Evolutionary conservation across 225 moss, liverwort and hornwort genomes (phyloP).

Genomic region (Physcomitrium patens): DNA sequence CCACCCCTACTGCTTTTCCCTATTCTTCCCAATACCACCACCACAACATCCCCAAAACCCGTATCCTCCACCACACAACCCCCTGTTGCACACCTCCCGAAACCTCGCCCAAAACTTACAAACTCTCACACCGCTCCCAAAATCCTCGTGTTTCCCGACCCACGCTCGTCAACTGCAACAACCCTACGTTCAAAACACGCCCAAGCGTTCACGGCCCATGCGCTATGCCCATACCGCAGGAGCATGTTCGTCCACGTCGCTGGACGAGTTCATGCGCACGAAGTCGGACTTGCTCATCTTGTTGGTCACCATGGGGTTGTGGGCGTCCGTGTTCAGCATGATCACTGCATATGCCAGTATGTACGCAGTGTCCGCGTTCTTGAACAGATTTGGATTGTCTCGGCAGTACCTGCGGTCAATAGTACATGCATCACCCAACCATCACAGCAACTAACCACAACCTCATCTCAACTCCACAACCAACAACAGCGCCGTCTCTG

Average conservation of each 20-base stretch:
- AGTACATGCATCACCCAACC: slow-evolving; percentile 19
- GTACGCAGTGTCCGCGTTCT: slow-evolving; percentile 96
- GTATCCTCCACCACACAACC: too few species aligned
- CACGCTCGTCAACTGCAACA: too few species aligned
- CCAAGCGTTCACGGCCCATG: neutral
- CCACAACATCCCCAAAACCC: too few species aligned
- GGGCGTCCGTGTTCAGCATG: slow-evolving; percentile 97
- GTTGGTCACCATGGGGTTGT: slow-evolving; percentile 95
- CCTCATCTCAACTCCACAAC: slow-evolving; percentile 9
- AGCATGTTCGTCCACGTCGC: slow-evolving; percentile 92
- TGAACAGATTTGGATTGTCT: slow-evolving; percentile 96
- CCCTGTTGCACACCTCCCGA: too few species aligned
- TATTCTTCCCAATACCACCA: too few species aligned
- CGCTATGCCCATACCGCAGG: slow-evolving; percentile 43
- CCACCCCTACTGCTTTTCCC: too few species aligned
- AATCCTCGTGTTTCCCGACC: too few species aligned
- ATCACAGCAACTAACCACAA: slow-evolving; percentile 5
- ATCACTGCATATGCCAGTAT: slow-evolving; percentile 97
- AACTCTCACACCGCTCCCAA: too few species aligned
- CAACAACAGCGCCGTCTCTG: too few species aligned
- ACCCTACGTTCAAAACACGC: too few species aligned
- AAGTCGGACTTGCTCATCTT: slow-evolving; percentile 99
- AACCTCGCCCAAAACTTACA: too few species aligned
- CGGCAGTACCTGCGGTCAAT: slow-evolving; percentile 76
- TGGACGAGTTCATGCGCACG: slow-evolving; percentile 83